phyloP scores from a whole-genome alignment of 805 yeast species.

The Ogataea degrootiae region DNA sequence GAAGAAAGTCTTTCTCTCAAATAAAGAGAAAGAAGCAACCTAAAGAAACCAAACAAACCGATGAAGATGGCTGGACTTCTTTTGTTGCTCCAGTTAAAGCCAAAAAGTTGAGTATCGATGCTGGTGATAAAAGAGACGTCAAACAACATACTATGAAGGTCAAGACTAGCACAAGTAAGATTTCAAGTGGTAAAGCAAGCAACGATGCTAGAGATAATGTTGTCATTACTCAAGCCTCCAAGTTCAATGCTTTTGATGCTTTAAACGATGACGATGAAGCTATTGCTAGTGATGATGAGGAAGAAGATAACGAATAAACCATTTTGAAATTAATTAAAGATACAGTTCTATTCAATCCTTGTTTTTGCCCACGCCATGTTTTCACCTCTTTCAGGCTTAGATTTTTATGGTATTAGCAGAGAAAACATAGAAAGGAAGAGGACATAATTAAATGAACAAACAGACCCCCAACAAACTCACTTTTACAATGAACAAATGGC shows the following conservation, averaged over 20 bases:
- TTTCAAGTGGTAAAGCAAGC: conserved; percentile 63
- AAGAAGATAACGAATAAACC: conserved; percentile 9
- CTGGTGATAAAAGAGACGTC: conserved; percentile 40
- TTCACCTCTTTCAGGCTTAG: no score
- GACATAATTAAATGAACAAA: no score
- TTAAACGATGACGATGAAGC: conserved; percentile 55
- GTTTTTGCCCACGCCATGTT: background rate
- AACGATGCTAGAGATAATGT: conserved; percentile 66
- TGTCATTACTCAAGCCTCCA: conserved; percentile 59
- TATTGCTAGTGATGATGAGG: conserved; percentile 21
- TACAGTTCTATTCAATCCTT: background rate
- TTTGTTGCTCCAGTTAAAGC: conserved; percentile 39
- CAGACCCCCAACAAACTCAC: no score
- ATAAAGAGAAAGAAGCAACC: conserved; percentile 44
- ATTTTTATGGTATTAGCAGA: no score
- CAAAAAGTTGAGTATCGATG: conserved; percentile 39
- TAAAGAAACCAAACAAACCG: conserved; percentile 48
- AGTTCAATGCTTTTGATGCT: conserved; percentile 81
- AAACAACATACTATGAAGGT: conserved; percentile 50
- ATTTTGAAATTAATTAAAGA: no score
- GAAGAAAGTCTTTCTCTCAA: conserved; percentile 61
- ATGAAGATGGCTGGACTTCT: conserved; percentile 84
- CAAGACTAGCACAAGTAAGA: conserved; percentile 69
- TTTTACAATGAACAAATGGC: no score
- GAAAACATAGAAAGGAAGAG: no score